Conservation (phyloP, 1,284 basidiomycete genomes). For the Schizopora paradoxa region DNA sequence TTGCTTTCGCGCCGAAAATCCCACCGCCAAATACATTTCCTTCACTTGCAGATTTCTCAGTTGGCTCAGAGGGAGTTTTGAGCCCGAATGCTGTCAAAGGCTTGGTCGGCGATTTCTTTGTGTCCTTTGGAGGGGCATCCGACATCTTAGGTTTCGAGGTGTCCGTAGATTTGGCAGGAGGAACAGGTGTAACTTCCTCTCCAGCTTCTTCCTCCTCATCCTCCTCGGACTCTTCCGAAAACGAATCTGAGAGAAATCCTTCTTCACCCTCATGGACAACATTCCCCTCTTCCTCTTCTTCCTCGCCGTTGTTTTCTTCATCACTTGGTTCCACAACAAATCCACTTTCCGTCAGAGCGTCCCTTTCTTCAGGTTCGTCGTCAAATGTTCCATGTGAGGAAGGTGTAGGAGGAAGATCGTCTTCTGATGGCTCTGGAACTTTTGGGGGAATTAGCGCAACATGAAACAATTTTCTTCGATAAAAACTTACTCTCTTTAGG, state of each 20-base stretch:
- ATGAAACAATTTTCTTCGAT: not conserved
- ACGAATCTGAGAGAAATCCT: slow-evolving; percentile 19
- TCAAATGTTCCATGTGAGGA: slow-evolving; percentile 15
- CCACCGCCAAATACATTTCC: too few species aligned
- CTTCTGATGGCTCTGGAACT: slow-evolving; percentile 13
- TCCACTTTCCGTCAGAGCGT: too few species aligned
- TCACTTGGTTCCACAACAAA: too few species aligned
- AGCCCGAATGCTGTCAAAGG: too few species aligned
- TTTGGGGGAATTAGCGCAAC: slow-evolving; percentile 5
- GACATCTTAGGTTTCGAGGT: too few species aligned
- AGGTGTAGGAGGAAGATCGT: slow-evolving; percentile 16
- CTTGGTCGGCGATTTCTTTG: too few species aligned
- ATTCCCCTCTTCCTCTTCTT: slow-evolving; percentile 23
- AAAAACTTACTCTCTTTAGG: not conserved
- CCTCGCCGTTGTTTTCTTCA: slow-evolving; percentile 19
- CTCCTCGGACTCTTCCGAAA: slow-evolving; percentile 19
- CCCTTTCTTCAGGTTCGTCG: slow-evolving; percentile 10
- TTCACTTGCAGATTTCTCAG: too few species aligned
- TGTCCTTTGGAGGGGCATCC: too few species aligned
- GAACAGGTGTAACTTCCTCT: too few species aligned
- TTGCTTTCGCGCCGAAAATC: not conserved
- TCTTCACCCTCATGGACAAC: slow-evolving; percentile 22
- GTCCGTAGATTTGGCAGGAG: too few species aligned
- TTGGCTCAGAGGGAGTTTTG: too few species aligned
- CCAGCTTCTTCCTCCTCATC: slow-evolving; percentile 25